Evolutionary conservation across 1,284 basidiomycete genomes (phyloP).

Genomic region (Trametes pubescens): DNA sequence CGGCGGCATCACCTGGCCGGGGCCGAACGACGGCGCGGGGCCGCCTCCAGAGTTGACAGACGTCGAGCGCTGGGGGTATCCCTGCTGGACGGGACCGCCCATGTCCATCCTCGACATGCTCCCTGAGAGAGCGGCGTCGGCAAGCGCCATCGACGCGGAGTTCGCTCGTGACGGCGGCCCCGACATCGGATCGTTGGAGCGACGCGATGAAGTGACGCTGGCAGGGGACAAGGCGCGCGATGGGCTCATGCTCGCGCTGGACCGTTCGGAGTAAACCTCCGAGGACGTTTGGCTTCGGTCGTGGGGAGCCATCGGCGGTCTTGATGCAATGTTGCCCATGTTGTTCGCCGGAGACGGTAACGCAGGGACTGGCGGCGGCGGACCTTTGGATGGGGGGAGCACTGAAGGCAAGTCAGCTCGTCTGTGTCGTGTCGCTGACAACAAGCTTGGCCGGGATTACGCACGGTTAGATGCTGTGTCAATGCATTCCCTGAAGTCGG

Average conservation of each 20-base stretch:
- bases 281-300: conserved; percentile 28
- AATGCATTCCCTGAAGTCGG: conserved; percentile 86
- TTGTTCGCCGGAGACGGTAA: conserved; percentile 30
- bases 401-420: conserved; percentile 48
- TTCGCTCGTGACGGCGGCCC: conserved; percentile 34
- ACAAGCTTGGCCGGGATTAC: conserved; percentile 39
- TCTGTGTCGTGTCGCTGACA: conserved; percentile 9
- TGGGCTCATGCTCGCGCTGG: conserved; percentile 36
- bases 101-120: conserved; percentile 42
- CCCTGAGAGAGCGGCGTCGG: conserved; percentile 35
- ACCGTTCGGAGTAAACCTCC: conserved; percentile 24
- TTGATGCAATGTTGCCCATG: conserved; percentile 32
- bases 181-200: conserved; percentile 25
- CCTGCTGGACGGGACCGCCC: conserved; percentile 32
- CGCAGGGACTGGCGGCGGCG: conserved; percentile 38
- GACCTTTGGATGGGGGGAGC: conserved; percentile 59
- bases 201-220: conserved; percentile 25
- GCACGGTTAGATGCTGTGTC: conserved; percentile 80
- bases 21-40: conserved; percentile 27
- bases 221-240: conserved; percentile 37
- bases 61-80: conserved; percentile 35
- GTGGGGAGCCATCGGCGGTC: conserved; percentile 31
- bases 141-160: conserved; percentile 30
- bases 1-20: conserved; percentile 42
- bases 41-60: conserved; percentile 27